Conservation (phyloP, 176 grass and related monocot genomes). For the Zoysia pacifica region DNA sequence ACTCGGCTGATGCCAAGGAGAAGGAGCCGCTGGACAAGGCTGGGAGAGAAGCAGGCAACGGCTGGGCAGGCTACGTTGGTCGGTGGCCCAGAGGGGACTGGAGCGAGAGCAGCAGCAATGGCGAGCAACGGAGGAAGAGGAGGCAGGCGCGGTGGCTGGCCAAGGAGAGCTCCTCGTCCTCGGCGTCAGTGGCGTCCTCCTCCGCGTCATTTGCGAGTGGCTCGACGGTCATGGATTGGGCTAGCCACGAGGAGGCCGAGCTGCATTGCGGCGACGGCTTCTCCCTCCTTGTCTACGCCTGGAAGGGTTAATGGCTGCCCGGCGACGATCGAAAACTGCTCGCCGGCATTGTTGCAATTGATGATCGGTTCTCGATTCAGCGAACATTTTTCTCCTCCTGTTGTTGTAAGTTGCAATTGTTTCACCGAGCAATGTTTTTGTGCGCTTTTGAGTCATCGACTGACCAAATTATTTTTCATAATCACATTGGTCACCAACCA, state of each 20-base stretch:
- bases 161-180: slow-evolving; percentile 57
- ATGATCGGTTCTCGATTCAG: slow-evolving; percentile 42
- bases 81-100: slow-evolving; percentile 52
- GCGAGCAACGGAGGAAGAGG: slow-evolving; percentile 52
- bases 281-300: slow-evolving; percentile 84
- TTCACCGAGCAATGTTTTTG: slow-evolving; percentile 51
- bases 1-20: slow-evolving; percentile 17
- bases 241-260: slow-evolving; percentile 70
- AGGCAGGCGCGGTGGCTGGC: slow-evolving; percentile 38
- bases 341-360: slow-evolving; percentile 47
- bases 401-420: slow-evolving; percentile 60
- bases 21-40: slow-evolving; percentile 44
- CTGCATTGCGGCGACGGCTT: slow-evolving; percentile 74
- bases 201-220: slow-evolving; percentile 55
- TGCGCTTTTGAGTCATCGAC: slow-evolving; percentile 49
- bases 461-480: slow-evolving; percentile 34
- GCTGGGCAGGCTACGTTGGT: slow-evolving; percentile 38
- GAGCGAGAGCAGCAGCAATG: slow-evolving; percentile 50
- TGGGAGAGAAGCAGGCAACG: slow-evolving; percentile 14
- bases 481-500: slow-evolving; percentile 1
- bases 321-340: neutral
- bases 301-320: slow-evolving; percentile 49
- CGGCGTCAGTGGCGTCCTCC: slow-evolving; percentile 58
- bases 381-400: slow-evolving; percentile 28
- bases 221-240: slow-evolving; percentile 92